Evolutionary conservation across 768 basidiomycete genomes (phyloP), one percentile per base, ranked within the genome.

Genomic region (Lactarius deliciosus): DNA sequence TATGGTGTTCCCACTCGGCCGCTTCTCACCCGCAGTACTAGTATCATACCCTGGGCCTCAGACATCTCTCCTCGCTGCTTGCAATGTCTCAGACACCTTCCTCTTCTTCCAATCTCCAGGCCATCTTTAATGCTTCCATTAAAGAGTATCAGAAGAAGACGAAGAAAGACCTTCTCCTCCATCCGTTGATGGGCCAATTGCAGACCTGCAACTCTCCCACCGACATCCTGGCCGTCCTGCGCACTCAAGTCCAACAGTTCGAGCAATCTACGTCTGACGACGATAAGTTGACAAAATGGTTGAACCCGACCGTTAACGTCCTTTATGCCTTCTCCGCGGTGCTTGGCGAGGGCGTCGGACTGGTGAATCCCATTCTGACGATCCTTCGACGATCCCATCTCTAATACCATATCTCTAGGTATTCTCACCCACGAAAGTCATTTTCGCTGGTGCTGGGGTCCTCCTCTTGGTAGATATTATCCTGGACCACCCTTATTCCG

Each of bases 101-200:
- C 32, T 9, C 32, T 9, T 34, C 15, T 57, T 58, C 9, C 43
- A 40, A 45, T 64, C 2, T 55, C 16, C 28, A 30, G 16, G 4
- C 56, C 1, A 43, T 64, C 18, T 47, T 60, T 41, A 0, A 45
- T 5, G 28, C 25, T 32, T 36, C 64, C 5, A 1, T 64, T 1
- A 8, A 53, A 18, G 34, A 38, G 28, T 64, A 64, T n/a, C 1
- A 50, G 36, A 64, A n/a, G 6, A 16, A 60, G 28, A 59, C 58
- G 7, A 34, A 56, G 18, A 25, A 28, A 22, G 32, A 30, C 28
- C 64, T 64, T n/a, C 25, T 34, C 8, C 8, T 1, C n/a, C 25
- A 64, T 34, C 57, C 58, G 15, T 34, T 64, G 28, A 47, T 50
- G 11, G 28, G 10, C 30, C 10, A 30, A 18, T 15, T 64, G 9